Base-by-base conservation (phyloP, 1,139 yeast genomes). In the Candida sanyaensis region DNA sequence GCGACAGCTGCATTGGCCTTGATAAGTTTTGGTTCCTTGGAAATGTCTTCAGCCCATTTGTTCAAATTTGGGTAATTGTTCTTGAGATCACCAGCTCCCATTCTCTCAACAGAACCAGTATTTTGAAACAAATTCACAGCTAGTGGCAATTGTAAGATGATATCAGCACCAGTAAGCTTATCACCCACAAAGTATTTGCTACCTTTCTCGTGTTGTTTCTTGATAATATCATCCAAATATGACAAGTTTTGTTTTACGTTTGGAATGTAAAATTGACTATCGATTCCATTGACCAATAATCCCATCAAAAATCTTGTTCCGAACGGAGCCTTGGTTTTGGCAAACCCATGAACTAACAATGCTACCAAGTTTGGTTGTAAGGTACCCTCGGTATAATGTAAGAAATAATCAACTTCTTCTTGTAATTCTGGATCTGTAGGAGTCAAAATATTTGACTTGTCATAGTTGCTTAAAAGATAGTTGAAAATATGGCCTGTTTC, bases 371-470 rank as follows among this genome's bases (percentile, higher is more conserved):
- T 53, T 3, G 69, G 66, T 55, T 73, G 76, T 39, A 74, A 59
- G 7, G 71, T 60, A 2, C 75, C 77, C 55, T 74, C 78, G n/a
- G 73, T 52, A 45, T 64, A 74, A 52, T 72, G 73, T 42, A 69
- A 62, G 55, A 60, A 73, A 57, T 70, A 74, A 42, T 64, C 70
- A 28, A 66, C 69, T 48, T 56, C 47, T 29, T 65, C 66, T 44
- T 62, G 50, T 4, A 67, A 71, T 9, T 62, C 59, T 4, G 54
- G 62, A 11, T 61, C 55, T 1, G 46, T 47, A 0, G 74, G 71
- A 4, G 54, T 50, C 46, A 74, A 62, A 33, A 56, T 63, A 9
- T 63, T 59, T 11, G 51, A 42, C 11, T 60, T 51, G 50, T 72
- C 77, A 54, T 65, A 70, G 38, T 68, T 55, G 10, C 56, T 52